phyloP scores from a whole-genome alignment of 352 stramenopile species.

The Globisporangium mamillatum region DNA sequence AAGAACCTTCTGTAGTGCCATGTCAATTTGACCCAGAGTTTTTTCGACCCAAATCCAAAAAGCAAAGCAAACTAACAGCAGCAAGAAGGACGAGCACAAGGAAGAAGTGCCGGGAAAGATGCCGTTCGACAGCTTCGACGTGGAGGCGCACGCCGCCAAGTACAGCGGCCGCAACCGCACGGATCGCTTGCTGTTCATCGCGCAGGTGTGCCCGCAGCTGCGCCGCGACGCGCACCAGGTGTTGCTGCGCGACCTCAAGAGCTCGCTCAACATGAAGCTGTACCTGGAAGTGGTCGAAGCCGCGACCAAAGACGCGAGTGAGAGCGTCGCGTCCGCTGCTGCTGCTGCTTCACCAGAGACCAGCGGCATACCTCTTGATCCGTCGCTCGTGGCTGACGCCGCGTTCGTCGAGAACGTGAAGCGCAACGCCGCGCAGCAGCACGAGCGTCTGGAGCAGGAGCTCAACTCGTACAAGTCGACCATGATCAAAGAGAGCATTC shows the following conservation, averaged over 20 bases:
- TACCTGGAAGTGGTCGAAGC: conserved; percentile 59
- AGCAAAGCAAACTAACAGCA: conserved; percentile 9
- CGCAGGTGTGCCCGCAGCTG: conserved; percentile 39
- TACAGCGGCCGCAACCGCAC: conserved; percentile 80
- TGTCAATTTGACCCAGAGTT: neutral
- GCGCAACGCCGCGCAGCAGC: conserved; percentile 58
- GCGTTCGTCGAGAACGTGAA: conserved; percentile 63
- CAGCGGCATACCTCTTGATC: conserved; percentile 4
- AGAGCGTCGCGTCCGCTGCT: neutral
- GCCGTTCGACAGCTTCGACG: conserved; percentile 64
- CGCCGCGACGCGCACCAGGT: conserved; percentile 45
- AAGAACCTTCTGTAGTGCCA: neutral
- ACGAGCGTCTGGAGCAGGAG: conserved; percentile 84
- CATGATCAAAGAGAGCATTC: conserved; percentile 91
- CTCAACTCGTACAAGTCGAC: conserved; percentile 91
- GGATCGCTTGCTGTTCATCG: conserved; percentile 72
- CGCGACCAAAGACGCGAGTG: conserved; percentile 23
- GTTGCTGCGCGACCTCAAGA: conserved; percentile 62
- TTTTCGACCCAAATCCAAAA: conserved; percentile 5
- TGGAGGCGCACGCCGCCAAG: conserved; percentile 80
- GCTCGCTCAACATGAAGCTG: conserved; percentile 64
- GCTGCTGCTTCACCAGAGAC: conserved; percentile 24
- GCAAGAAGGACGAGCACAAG: conserved; percentile 19
- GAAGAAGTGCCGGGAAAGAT: neutral
- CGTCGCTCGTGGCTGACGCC: conserved; percentile 31